These are phyloP conservation scores for Trichodelitschia bisporula DNA, from an alignment of 495 filamentous ascomycete species.

Conservation along the genomic window DNA sequence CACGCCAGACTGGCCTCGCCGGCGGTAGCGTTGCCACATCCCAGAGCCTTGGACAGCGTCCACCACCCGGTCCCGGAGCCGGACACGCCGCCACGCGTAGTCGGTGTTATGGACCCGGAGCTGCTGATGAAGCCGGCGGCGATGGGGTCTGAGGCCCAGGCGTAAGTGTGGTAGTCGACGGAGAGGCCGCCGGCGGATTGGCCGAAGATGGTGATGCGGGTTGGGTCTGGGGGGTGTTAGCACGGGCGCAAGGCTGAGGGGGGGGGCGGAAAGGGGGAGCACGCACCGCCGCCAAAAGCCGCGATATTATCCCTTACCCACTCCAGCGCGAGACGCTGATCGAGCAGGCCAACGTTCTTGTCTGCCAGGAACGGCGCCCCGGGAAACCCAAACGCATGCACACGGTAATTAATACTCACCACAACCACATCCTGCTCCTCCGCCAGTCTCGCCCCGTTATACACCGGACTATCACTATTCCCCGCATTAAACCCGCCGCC, in stretches of 20 bases:
- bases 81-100: too few relatives aligned
- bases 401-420: slow-evolving; percentile 7
- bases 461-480: slow-evolving; percentile 17
- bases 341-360: slow-evolving; percentile 10
- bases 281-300: slow-evolving; percentile 7
- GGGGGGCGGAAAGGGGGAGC: too few relatives aligned
- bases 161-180: slow-evolving; percentile 28
- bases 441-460: slow-evolving; percentile 18
- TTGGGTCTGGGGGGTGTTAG: too few relatives aligned
- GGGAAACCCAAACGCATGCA: slow-evolving; percentile 4
- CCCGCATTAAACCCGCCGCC: slow-evolving; percentile 17
- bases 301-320: slow-evolving; percentile 7
- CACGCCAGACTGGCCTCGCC: slow-evolving; percentile 15
- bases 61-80: too few relatives aligned
- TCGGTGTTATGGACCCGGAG: too few relatives aligned
- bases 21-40: slow-evolving; percentile 13
- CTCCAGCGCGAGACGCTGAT: slow-evolving; percentile 7
- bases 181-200: slow-evolving; percentile 26
- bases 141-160: slow-evolving; percentile 18
- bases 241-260: too few relatives aligned
- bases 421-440: slow-evolving; percentile 13
- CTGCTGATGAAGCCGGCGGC: slow-evolving; percentile 23
- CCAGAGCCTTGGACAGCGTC: slow-evolving; percentile 18
- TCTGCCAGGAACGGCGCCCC: slow-evolving; percentile 8
- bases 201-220: slow-evolving; percentile 25